A percentile compares a stretch with the other conserved stretches of the same genome.
Evolutionary conservation across 2,329 filamentous ascomycete species (phyloP).

Genomic region (Colletotrichum sp.): DNA sequence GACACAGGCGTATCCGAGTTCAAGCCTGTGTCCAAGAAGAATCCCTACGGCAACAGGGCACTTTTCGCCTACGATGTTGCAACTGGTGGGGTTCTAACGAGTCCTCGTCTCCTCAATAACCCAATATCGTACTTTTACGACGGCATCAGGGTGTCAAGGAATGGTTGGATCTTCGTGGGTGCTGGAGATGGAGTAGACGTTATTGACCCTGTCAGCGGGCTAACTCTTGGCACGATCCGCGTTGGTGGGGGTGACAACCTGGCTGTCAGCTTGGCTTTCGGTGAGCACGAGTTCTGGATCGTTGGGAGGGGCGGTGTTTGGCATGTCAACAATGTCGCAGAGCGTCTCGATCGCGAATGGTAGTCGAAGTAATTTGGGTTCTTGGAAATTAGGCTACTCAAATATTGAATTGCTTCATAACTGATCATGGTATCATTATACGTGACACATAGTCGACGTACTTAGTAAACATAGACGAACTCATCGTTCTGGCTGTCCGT

Average conservation of each 20-base stretch:
- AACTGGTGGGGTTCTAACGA: background rate
- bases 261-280: background rate
- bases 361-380: background rate
- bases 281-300: background rate
- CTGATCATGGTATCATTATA: background rate
- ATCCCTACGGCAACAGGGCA: background rate
- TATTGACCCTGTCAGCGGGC: background rate
- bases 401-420: background rate
- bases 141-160: background rate
- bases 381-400: background rate
- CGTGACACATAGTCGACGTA: background rate
- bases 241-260: background rate
- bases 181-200: background rate
- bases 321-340: background rate
- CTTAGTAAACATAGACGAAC: constrained; percentile 57
- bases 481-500: constrained; percentile 72
- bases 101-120: background rate
- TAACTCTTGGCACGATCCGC: background rate
- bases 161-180: background rate
- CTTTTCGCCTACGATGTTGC: background rate
- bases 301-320: background rate
- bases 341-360: background rate
- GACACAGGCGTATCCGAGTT: background rate
- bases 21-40: background rate
- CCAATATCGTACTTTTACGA: constrained; percentile 1